Base-by-base conservation (phyloP, 805 yeast genomes). In the Torulaspora maleeae region DNA sequence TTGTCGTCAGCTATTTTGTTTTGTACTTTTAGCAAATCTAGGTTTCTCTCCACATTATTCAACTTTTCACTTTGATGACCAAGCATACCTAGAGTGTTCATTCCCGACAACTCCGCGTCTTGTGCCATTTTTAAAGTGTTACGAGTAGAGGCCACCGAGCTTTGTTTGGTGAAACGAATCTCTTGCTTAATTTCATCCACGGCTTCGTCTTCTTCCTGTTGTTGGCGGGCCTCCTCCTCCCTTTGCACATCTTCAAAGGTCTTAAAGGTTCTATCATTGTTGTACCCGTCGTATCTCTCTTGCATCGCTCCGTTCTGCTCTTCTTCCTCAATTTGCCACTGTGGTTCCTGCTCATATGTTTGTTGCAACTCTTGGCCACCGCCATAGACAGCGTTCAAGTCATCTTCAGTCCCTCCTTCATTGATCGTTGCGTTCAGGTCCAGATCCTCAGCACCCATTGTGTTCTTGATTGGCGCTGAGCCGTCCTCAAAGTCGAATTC, bases 11-110 rank as follows among this genome's bases (percentile, higher is more conserved):
- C 95, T 44, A 86, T 77, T 54, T 80, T 73, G 47, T 86, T 86
- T 62, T 89, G 96, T 3, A 87, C 82, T 47, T 82, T 84, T 42
- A 95, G 87, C 44, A 86, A 69, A 43, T 85, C 78, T 54, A 91
- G 70, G 53, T 82, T 82, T 52, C 79, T 78, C 61, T 93, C 96
- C 16, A 90, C 81, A 58, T 79, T 80, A 63, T 83, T 86, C 51
- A 93, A 71, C 39, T 87, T 74, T 61, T 89, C 96, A 46, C 93
- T 81, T 66, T 93, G 98, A n/a, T 90, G 78, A 20, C 99, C 99
- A 39, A 93, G 74, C 79, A 87, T 79, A 24, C 96, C 97, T 51
- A 91, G 67, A 0, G 97, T 84, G 61, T 91, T 90, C 51, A 82
- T 72, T 29, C 88, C 91, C 5, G 83, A 73, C 49, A 76, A 77